Evolutionary conservation across 805 yeast species (phyloP).

Genomic region (Nakazawaea ambrosiae): DNA sequence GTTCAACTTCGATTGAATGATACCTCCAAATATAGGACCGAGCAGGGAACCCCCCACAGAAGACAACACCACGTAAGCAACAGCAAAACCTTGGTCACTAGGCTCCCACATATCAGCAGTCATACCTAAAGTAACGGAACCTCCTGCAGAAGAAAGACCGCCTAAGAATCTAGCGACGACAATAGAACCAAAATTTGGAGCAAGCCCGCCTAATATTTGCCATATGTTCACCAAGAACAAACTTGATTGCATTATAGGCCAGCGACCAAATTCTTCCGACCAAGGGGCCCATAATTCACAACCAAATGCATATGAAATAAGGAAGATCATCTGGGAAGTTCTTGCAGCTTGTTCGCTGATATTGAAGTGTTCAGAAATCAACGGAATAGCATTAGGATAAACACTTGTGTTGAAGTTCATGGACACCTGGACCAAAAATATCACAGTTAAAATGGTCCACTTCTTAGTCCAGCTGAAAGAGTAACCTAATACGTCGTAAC

Average conservation of each 20-base stretch:
- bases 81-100: conserved; percentile 26
- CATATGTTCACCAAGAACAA: conserved; percentile 25
- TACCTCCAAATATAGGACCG: conserved; percentile 26
- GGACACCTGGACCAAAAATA: conserved; percentile 30
- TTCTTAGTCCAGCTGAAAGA: conserved; percentile 24
- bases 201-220: conserved; percentile 26
- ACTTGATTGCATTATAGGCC: conserved; percentile 27
- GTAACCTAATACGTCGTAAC: conserved; percentile 29
- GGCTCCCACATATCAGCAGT: conserved; percentile 29
- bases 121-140: conserved; percentile 28
- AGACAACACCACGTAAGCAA: conserved; percentile 26
- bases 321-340: conserved; percentile 24
- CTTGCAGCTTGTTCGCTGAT: conserved; percentile 21
- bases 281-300: conserved; percentile 31
- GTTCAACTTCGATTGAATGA: conserved; percentile 16
- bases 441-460: conserved; percentile 29
- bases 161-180: conserved; percentile 23
- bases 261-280: conserved; percentile 28
- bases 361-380: conserved; percentile 19
- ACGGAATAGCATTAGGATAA: conserved; percentile 15
- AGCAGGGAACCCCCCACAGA: conserved; percentile 26
- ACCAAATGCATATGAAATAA: conserved; percentile 26
- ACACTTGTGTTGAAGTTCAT: conserved; percentile 35
- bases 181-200: conserved; percentile 24
- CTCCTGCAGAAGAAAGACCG: conserved; percentile 27